Conservation (phyloP, 805 yeast genomes). For the Wickerhamiella brachini region DNA sequence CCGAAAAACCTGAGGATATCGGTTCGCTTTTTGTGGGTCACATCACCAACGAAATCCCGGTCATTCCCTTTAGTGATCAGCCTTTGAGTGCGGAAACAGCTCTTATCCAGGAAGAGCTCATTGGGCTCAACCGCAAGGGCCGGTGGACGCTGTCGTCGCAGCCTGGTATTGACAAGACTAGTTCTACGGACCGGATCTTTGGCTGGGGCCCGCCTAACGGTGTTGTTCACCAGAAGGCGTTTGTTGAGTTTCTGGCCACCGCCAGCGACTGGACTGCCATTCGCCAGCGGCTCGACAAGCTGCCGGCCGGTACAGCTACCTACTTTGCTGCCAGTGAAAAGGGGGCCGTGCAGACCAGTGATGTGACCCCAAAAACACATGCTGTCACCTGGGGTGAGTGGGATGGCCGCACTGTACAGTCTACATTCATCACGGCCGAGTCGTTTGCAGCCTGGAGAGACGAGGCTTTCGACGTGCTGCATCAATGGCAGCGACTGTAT, state of each 20-base stretch:
- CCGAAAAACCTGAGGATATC: constrained; percentile 45
- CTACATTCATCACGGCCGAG: constrained; percentile 84
- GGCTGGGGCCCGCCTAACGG: constrained; percentile 98
- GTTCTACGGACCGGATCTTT: constrained; percentile 69
- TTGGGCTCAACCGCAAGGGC: constrained; percentile 59
- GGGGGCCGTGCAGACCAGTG: constrained; percentile 39
- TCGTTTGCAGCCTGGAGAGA: constrained; percentile 94
- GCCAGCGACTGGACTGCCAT: constrained; percentile 55
- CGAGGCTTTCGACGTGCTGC: constrained; percentile 85
- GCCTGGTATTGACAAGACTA: constrained; percentile 76
- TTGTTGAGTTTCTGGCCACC: constrained; percentile 79
- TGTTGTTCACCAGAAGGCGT: constrained; percentile 79
- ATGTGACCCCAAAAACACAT: constrained; percentile 40
- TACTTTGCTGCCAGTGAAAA: constrained; percentile 57
- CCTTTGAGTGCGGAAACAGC: constrained; percentile 83
- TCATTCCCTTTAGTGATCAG: constrained; percentile 85
- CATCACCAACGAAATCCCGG: constrained; percentile 58
- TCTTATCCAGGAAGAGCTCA: constrained; percentile 78
- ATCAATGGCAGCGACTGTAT: constrained; percentile 81
- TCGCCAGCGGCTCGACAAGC: constrained; percentile 36
- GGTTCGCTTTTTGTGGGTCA: constrained; percentile 56
- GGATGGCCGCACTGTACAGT: constrained; percentile 72
- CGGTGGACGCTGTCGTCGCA: constrained; percentile 88
- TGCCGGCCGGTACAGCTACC: constrained; percentile 30
- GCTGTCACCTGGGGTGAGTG: constrained; percentile 98